Evolutionary conservation across 805 yeast genomes (phyloP), one percentile per base, ranked within the genome.

Genomic region (Cyberlindnera veronae): DNA sequence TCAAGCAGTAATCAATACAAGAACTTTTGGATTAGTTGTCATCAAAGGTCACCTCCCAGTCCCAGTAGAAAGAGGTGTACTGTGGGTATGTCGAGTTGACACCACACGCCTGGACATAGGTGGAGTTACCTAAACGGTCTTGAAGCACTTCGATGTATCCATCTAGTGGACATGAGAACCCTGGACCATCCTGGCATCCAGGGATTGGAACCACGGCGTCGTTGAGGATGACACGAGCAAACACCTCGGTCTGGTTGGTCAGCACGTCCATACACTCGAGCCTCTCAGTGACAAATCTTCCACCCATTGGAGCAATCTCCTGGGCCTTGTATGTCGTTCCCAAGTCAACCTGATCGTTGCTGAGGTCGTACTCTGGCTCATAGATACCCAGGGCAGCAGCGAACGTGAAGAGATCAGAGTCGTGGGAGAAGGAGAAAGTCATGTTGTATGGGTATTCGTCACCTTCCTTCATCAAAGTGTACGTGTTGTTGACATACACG

Each of bases 361-460:
- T 69, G 47, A 80, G 59, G 39, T 62, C 62, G 24, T 61, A 50
- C 16, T 56, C 64, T 9, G 58, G 51, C 19, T 54, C 62, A 26
- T 60, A 58, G 20, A 84, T 57, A 7, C 87, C 89, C 34, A 84
- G 61, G 2, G 91, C 84, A 21, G 85, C 66, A 51, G 81, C 64
- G 50, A 72, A 79, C 30, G 80, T 66, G 46, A 78, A 67, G 30
- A 85, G 61, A 46, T 81, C 83, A 28, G 82, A 74, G 57, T 87
- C 95, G 55, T 87, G 95, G 13, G 86, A 70, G 66, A 85, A 81
- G 49, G 79, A 82, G 49, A 84, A 68, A 69, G 81, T 81, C 34
- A 84, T 66, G 40, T 74, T 71, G 55, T 60, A 75, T 44, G 66
- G 71, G 50, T 76, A 81, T 44, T 71, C 72, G 9, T 57, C 54